phyloP scores from a whole-genome alignment of 1,284 basidiomycete species.

The Golubevia pallescens region DNA sequence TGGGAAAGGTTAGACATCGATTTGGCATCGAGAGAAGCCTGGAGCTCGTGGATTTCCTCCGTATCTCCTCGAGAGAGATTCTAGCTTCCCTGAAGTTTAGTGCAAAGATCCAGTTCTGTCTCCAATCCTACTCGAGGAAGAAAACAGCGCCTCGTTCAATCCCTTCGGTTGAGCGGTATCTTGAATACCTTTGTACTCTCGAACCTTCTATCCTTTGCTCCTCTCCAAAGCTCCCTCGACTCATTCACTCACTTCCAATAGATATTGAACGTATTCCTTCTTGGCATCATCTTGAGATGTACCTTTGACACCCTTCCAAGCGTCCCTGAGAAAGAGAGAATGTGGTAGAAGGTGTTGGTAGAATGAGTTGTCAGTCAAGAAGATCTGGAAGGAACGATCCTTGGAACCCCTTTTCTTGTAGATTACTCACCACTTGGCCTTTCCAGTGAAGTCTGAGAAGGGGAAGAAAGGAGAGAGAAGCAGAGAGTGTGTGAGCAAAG shows the following conservation, averaged over 20 bases:
- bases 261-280: slow-evolving; percentile 47
- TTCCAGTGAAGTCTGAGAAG: slow-evolving; percentile 45
- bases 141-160: background rate
- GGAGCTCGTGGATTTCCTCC: too few species aligned
- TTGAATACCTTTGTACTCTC: background rate
- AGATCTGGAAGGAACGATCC: background rate
- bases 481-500: background rate
- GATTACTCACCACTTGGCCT: slow-evolving; percentile 51
- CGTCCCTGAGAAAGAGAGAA: slow-evolving; percentile 24
- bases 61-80: too few species aligned
- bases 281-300: slow-evolving; percentile 44
- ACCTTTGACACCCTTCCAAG: slow-evolving; percentile 43
- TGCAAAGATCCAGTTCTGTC: too few species aligned
- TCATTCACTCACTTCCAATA: slow-evolving; percentile 25
- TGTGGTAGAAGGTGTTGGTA: too few species aligned
- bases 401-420: too few species aligned
- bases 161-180: background rate
- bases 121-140: too few species aligned
- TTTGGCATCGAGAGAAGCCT: too few species aligned
- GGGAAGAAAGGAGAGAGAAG: background rate
- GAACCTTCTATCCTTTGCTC: background rate
- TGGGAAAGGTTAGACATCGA: too few species aligned
- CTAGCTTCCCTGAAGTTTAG: too few species aligned
- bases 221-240: slow-evolving; percentile 6
- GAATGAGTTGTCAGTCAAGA: too few species aligned